Percentiles rank a stretch among this genome's conserved stretches.
Conservation (phyloP, 352 stramenopile species). For the Hyphochytrium catenoides region DNA sequence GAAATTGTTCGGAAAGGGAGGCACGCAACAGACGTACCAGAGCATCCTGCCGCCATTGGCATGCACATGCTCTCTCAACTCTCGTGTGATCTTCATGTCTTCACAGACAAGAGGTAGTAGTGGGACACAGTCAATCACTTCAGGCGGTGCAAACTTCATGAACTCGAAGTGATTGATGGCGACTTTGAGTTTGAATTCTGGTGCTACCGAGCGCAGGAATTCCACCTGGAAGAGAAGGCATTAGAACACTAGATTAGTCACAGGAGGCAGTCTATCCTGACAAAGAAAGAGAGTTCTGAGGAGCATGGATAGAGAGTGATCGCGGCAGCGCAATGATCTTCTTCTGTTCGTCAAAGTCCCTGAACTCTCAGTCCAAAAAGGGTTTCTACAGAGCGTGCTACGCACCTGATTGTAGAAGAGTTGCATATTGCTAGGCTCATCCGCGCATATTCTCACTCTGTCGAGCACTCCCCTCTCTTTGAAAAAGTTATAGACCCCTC, state of each 20-base stretch:
- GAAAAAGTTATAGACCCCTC: conserved; percentile 35
- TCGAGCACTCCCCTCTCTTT: conserved; percentile 23
- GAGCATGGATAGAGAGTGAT: no score
- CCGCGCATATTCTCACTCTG: conserved; percentile 32
- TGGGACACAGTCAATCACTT: conserved; percentile 41
- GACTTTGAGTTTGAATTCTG: conserved; percentile 36
- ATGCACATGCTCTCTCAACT: conserved; percentile 22
- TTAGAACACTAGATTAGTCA: no score
- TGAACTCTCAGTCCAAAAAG: no score
- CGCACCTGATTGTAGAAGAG: conserved; percentile 31
- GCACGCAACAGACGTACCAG: conserved; percentile 52
- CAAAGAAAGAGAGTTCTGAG: no score
- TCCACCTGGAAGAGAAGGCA: no score
- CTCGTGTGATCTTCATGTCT: conserved; percentile 27
- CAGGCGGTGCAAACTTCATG: conserved; percentile 23
- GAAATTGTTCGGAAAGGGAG: conserved; percentile 41
- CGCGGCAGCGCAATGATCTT: no score
- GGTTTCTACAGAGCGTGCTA: no score
- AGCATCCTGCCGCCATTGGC: conserved; percentile 26
- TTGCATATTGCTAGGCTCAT: conserved; percentile 26
- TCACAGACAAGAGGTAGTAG: conserved; percentile 32
- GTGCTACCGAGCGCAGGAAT: conserved; percentile 29
- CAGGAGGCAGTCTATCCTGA: no score
- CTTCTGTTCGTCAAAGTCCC: no score
- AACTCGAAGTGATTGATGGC: conserved; percentile 46